Evolutionary conservation across 78 protist species (phyloP).

Genomic region (Parvularia atlantis): DNA sequence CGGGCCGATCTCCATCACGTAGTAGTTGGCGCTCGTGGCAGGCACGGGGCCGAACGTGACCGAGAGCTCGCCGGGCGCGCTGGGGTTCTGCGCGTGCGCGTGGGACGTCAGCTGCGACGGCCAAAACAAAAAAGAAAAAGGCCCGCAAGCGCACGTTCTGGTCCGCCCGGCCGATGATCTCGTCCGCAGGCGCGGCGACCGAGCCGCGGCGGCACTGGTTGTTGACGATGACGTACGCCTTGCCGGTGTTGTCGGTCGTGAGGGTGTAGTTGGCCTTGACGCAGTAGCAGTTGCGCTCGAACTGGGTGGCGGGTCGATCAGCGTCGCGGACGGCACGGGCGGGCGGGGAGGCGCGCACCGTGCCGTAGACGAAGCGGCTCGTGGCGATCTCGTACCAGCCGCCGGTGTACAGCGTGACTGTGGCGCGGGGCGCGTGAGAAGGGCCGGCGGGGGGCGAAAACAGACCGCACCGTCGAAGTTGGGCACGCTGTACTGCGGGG

Average conservation of each 20-base stretch:
- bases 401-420: not conserved
- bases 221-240: not conserved
- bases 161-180: not conserved
- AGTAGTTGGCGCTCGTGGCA: not conserved
- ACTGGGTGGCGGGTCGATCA: no score
- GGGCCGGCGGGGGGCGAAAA: no score
- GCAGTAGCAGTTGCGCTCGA: not conserved
- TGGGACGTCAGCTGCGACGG: no score
- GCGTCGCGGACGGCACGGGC: no score
- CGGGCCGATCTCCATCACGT: not conserved
- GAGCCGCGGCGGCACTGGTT: not conserved
- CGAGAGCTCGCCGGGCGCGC: not conserved
- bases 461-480: no score
- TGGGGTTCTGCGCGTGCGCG: not conserved
- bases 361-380: not conserved
- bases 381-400: constrained; percentile 1
- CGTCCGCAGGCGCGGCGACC: not conserved
- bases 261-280: not conserved
- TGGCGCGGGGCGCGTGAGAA: not conserved
- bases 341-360: no score
- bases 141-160: no score
- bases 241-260: not conserved
- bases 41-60: not conserved
- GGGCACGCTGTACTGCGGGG: no score
- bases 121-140: no score